Conservation (phyloP, 176 grass and related monocot genomes). For the Alopecurus myosuroides region DNA sequence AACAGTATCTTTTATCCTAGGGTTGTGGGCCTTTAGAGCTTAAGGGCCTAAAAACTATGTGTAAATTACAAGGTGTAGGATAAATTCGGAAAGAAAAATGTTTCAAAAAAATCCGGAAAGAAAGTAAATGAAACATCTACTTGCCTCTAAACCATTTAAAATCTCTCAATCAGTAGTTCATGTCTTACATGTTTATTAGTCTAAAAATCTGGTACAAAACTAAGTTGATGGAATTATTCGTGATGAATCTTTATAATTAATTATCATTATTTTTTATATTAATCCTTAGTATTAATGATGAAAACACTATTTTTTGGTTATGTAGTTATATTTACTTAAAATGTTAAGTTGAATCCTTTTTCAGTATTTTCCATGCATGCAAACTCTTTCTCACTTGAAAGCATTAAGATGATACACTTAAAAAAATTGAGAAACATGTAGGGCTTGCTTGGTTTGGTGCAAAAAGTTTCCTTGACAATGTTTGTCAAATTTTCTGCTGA, state of each 20-base stretch:
- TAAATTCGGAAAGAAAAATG: neutral
- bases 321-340: neutral
- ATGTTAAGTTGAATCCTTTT: neutral
- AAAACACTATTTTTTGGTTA: neutral
- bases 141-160: neutral
- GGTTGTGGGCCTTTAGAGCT: neutral
- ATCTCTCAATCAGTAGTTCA: neutral
- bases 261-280: neutral
- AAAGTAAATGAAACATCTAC: neutral
- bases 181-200: neutral
- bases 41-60: neutral
- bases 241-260: neutral
- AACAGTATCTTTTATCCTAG: neutral
- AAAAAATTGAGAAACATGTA: neutral
- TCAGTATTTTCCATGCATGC: neutral
- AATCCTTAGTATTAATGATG: neutral
- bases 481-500: neutral
- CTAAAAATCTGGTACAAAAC: neutral
- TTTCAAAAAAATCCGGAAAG: neutral
- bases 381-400: neutral
- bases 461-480: neutral
- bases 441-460: neutral
- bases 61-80: neutral
- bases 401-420: neutral
- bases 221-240: neutral